A percentile compares a stretch with the other conserved stretches of the same genome.
Conservation (phyloP, 805 yeast genomes). For the Candida nemodendra region DNA sequence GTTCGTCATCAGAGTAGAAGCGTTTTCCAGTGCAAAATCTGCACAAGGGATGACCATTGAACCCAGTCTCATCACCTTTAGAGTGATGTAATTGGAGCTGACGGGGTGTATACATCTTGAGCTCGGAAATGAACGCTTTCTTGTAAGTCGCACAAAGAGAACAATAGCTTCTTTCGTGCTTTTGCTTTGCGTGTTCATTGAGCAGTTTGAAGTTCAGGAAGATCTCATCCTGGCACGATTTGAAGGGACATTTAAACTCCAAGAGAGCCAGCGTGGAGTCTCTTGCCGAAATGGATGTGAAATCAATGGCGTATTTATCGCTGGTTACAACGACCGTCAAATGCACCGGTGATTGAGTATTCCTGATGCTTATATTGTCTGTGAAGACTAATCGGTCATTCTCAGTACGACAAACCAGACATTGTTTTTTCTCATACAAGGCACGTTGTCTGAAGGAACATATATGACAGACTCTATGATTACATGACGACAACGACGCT, state of each 20-base stretch:
- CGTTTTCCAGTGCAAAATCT: slow-evolving; percentile 70
- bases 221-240: slow-evolving; percentile 23
- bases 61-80: slow-evolving; percentile 75
- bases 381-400: slow-evolving; percentile 58
- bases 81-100: slow-evolving; percentile 69
- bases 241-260: slow-evolving; percentile 53
- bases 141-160: slow-evolving; percentile 75
- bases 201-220: slow-evolving; percentile 54
- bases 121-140: slow-evolving; percentile 73
- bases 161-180: slow-evolving; percentile 67
- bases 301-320: slow-evolving; percentile 53
- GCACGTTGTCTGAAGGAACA: slow-evolving; percentile 86
- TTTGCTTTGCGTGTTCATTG: slow-evolving; percentile 60
- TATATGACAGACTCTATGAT: slow-evolving; percentile 76
- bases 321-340: slow-evolving; percentile 25
- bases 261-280: slow-evolving; percentile 51
- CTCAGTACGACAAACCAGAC: slow-evolving; percentile 83
- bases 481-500: slow-evolving; percentile 77
- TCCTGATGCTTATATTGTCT: slow-evolving; percentile 41
- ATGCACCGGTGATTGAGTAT: slow-evolving; percentile 31
- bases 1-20: slow-evolving; percentile 87
- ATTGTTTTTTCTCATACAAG: slow-evolving; percentile 65
- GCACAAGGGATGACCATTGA: slow-evolving; percentile 88
- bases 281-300: slow-evolving; percentile 52
- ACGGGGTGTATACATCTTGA: slow-evolving; percentile 56